Percentiles rank a stretch among this genome's conserved stretches.
Conservation (phyloP, 2,329 filamentous ascomycete genomes). For the Allantophomopsis lycopodina region DNA sequence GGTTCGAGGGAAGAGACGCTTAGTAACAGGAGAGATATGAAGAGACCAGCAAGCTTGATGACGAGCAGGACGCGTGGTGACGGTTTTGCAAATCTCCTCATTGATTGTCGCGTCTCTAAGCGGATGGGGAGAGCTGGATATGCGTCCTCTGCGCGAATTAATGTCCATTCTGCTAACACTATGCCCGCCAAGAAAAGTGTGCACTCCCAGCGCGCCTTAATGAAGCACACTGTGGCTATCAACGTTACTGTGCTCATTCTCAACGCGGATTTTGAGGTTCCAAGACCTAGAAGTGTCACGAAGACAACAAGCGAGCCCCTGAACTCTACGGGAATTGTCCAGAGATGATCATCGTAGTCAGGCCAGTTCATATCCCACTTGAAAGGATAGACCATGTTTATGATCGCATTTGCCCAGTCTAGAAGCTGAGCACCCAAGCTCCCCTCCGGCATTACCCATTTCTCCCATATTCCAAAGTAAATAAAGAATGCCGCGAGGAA, state of each 20-base stretch:
- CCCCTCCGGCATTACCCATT: neutral
- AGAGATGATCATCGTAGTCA: conserved; percentile 19
- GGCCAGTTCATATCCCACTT: neutral
- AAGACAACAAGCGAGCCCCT: conserved; percentile 21
- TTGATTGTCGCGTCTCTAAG: neutral
- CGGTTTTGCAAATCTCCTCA: neutral
- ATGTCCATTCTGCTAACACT: neutral
- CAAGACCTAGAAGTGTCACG: conserved; percentile 16
- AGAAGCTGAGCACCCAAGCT: neutral
- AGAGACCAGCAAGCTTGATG: neutral
- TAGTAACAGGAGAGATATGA: neutral
- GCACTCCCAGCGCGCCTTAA: neutral
- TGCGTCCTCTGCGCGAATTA: neutral
- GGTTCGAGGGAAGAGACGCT: neutral
- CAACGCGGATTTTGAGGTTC: conserved; percentile 12
- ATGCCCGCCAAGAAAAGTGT: neutral
- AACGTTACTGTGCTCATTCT: conserved; percentile 11
- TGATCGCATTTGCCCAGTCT: neutral
- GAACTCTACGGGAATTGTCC: conserved; percentile 22
- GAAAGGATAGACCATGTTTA: neutral
- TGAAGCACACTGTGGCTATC: neutral
- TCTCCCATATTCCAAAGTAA: neutral
- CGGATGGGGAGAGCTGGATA: neutral
- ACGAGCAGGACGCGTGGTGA: neutral
- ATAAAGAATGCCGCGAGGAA: conserved; percentile 13